Evolutionary conservation across 345 rosid genomes (phyloP).

Genomic region (Eucalyptus viminalis): DNA sequence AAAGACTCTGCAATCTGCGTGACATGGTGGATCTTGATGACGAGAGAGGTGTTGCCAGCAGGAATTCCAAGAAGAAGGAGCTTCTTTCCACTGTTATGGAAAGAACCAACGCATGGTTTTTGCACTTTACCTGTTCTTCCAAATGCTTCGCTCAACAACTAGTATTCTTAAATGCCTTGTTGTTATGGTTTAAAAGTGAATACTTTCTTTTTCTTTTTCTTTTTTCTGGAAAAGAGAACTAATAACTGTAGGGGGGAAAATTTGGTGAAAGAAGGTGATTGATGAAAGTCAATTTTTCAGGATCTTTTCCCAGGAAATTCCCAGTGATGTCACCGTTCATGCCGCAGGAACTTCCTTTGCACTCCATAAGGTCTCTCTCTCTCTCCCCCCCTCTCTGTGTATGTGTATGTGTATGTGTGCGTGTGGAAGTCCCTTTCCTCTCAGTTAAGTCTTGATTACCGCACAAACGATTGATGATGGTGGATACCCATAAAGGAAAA

Average conservation of each 20-base stretch:
- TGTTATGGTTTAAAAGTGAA: neutral
- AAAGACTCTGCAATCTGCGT: slow-evolving; percentile 20
- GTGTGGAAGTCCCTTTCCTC: neutral
- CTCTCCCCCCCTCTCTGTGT: neutral
- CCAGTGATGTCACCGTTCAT: slow-evolving; percentile 78
- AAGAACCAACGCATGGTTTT: slow-evolving; percentile 83
- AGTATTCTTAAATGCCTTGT: too few relatives aligned
- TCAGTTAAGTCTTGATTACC: neutral
- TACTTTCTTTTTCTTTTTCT: neutral
- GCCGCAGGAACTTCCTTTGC: slow-evolving; percentile 70
- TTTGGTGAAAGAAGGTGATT: neutral
- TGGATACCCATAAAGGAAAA: neutral
- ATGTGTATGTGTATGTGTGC: neutral
- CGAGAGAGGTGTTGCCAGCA: neutral
- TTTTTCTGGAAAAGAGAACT: neutral
- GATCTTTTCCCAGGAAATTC: slow-evolving; percentile 93
- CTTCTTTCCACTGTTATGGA: slow-evolving; percentile 79
- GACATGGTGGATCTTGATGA: neutral
- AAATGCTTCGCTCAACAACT: neutral
- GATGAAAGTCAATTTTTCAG: slow-evolving; percentile 14
- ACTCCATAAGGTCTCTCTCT: slow-evolving; percentile 52
- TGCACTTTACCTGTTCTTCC: neutral
- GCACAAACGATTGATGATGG: neutral
- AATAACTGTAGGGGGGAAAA: neutral
- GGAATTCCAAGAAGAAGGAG: slow-evolving; percentile 63